phyloP scores from a whole-genome alignment of 2,329 filamentous ascomycete genomes.

The Ophiostoma populinum region DNA sequence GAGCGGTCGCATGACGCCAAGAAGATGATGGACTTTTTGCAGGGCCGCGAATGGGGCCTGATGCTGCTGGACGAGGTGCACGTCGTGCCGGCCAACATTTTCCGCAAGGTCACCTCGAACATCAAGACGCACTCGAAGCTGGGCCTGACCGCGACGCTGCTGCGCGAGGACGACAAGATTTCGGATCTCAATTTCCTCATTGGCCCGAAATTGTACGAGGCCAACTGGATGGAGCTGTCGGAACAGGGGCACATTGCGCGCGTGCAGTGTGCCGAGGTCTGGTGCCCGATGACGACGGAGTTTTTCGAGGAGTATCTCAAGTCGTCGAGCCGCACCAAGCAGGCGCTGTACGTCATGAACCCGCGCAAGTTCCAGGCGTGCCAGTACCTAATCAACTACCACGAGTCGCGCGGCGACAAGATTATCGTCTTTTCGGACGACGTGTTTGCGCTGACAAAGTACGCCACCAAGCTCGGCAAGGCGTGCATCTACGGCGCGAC shows the following conservation, averaged over 20 bases:
- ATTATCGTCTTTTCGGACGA: slow-evolving; percentile 98
- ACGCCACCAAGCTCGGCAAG: slow-evolving; percentile 70
- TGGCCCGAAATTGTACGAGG: slow-evolving; percentile 92
- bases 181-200: slow-evolving; percentile 94
- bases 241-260: slow-evolving; percentile 93
- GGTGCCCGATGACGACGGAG: slow-evolving; percentile 98
- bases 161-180: slow-evolving; percentile 97
- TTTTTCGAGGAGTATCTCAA: slow-evolving; percentile 86
- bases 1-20: slow-evolving; percentile 81
- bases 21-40: slow-evolving; percentile 95
- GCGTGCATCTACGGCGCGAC: slow-evolving; percentile 87
- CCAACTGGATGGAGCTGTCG: slow-evolving; percentile 97
- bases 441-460: slow-evolving; percentile 76
- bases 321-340: slow-evolving; percentile 15
- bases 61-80: slow-evolving; percentile 97
- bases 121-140: slow-evolving; percentile 94
- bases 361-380: slow-evolving; percentile 93
- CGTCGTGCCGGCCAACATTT: slow-evolving; percentile 92
- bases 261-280: slow-evolving; percentile 95
- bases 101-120: slow-evolving; percentile 78
- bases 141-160: slow-evolving; percentile 79
- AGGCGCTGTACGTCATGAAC: slow-evolving; percentile 81
- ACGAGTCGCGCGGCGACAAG: slow-evolving; percentile 87
- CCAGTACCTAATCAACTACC: slow-evolving; percentile 96
- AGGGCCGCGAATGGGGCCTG: slow-evolving; percentile 80